Evolutionary conservation across 176 grass and related monocot species (phyloP), one percentile per base, ranked within the genome.

Genomic region (Urochloa ruziziensis): DNA sequence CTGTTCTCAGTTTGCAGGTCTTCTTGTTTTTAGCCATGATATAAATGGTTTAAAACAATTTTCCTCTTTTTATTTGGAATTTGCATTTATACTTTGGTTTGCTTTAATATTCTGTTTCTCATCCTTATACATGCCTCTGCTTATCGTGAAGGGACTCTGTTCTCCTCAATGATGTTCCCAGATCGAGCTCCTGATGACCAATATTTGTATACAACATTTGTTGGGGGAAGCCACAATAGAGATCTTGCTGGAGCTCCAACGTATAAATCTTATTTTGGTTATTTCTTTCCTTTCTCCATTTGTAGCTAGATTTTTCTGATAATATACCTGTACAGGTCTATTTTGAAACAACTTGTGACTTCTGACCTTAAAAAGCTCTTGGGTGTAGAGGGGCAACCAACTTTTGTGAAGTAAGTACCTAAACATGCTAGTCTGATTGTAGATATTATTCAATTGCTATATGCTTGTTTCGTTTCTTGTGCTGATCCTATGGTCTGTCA

Each of bases 151-250:
- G 96, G 96, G 36, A 93, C 96, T 32, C 96, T 99, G 40, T 99
- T 99, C 81, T 99, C 96, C 85, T 99, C 96, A n/a, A 99, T 96
- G 93, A 99, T 99, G 96, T 99, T 99, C 85, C 96, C 96, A 77
- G 89, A 99, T 82, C 91, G 96, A 89, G 89, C 96, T 83, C 96
- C 96, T 66, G 58, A 60, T 69, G 96, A 94, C 80, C 93, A 99
- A 52, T 85, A 96, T 86, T 76, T 99, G 36, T 99, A 96, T 84
- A 96, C 93, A 23, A 89, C 93, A 80, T 99, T 99, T 73, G 58
- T 99, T 83, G 96, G 96, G 49, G 96, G 96, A 46, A 99, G 96
- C 92, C 89, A 92, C 70, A 99, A 91, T 82, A 92, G 83, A 80
- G 91, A 99, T 82, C 88, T 99, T 32, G 96, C 91, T 81, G 93